Base-by-base conservation (phyloP, 352 stramenopile genomes). In the Pythium volutum region DNA sequence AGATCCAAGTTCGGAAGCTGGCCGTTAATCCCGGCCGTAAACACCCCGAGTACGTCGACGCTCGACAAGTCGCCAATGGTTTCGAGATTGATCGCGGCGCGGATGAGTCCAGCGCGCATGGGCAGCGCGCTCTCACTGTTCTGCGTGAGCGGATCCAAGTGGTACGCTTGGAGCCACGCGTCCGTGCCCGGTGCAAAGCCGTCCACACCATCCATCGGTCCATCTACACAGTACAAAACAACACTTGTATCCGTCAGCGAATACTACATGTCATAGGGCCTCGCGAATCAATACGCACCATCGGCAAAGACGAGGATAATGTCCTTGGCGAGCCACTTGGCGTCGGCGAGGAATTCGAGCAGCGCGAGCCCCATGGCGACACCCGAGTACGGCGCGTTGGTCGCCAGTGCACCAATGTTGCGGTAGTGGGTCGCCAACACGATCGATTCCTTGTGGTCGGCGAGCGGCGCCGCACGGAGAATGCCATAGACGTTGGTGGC, bases 1-100 rank as follows among this genome's bases (percentile, higher is more conserved):
- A 95, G 79, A 68, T 96, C 87, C 25, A 95, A 61, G 25, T 96
- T 96, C 5, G 87, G 87, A 16, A 96, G 69, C 55, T 94, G 86
- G 16, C 87, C 87, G 60, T 96, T 95, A 63, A 79, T 84, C 0
- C 87, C 84, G 9, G 84, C 77, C 0, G 71, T 76, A 45, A 88
- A 87, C 25, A 95, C 71, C 16, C 78, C 82, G 8, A 91, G 63
- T 0, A 67, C 60, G 12, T 67, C 69, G 23, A 74, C 65, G 8
- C 50, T 55, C 15, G 41, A 62, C 33, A 73, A 64, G 26, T 75
- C 26, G 1, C 42, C 51, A 22, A 77, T 63, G 3, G 78, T 87
- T 54, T 94, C 84, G n/a, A 94, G 48, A 36, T 85, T 91, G 26
- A 94, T 52, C 0, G 84, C 84, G 7, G 83, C 85, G 20, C 85